These are phyloP conservation scores for Plenodomus biglobosus DNA, from an alignment of 2,329 filamentous ascomycete genomes.

Conservation along the genomic window DNA sequence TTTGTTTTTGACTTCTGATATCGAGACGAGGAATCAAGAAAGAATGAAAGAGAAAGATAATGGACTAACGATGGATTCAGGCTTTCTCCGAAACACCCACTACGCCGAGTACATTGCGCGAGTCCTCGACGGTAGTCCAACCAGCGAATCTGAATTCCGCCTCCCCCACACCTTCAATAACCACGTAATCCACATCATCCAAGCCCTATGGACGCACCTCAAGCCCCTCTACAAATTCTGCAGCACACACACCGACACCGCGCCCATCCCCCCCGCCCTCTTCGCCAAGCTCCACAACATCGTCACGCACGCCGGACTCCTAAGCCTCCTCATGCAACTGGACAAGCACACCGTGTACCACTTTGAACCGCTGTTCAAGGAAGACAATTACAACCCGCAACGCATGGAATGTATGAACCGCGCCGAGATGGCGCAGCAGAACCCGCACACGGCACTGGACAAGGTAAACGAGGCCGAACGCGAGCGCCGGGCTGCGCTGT, in stretches of 20 bases:
- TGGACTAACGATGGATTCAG: slow-evolving; percentile 2
- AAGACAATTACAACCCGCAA: slow-evolving; percentile 17
- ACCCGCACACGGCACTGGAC: slow-evolving; percentile 3
- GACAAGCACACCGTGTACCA: slow-evolving; percentile 33
- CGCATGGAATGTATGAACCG: slow-evolving; percentile 30
- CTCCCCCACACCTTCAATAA: slow-evolving; percentile 27
- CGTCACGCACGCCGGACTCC: slow-evolving; percentile 20
- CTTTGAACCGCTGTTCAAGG: slow-evolving; percentile 29
- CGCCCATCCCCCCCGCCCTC: neutral
- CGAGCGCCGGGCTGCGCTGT: slow-evolving; percentile 1
- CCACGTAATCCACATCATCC: slow-evolving; percentile 22
- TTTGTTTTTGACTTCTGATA: neutral
- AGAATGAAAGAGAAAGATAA: too few species aligned
- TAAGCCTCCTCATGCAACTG: slow-evolving; percentile 29
- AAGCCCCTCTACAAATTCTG: neutral
- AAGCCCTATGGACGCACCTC: slow-evolving; percentile 24
- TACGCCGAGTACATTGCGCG: slow-evolving; percentile 14
- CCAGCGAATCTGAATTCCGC: neutral
- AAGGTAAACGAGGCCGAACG: neutral
- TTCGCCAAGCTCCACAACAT: slow-evolving; percentile 11
- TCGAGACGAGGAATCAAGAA: neutral
- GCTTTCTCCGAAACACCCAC: slow-evolving; percentile 21
- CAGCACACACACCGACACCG: neutral
- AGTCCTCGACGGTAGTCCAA: neutral
- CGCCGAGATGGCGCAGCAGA: slow-evolving; percentile 2